phyloP scores from a whole-genome alignment of 2,329 filamentous ascomycete genomes.

The Zymoseptoria pseudotritici region DNA sequence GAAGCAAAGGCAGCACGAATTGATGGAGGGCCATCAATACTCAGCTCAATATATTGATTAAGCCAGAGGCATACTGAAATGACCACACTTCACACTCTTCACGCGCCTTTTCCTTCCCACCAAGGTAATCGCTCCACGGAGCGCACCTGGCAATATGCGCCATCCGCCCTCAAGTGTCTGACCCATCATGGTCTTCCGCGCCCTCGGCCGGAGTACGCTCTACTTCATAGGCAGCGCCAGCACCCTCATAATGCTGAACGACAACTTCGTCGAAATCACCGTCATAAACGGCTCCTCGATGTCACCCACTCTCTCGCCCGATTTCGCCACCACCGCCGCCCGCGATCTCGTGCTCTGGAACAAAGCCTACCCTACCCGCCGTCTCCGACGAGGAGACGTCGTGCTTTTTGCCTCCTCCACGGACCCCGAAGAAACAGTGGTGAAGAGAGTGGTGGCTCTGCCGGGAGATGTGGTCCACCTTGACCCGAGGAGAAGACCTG shows the following conservation, averaged over 20 bases:
- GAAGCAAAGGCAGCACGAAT: too few relatives aligned
- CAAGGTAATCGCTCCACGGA: too few relatives aligned
- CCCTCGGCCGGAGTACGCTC: not conserved
- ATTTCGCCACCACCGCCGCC: constrained; percentile 32
- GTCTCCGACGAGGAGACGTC: constrained; percentile 37
- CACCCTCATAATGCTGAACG: constrained; percentile 30
- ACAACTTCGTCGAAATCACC: constrained; percentile 33
- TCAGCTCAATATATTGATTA: too few relatives aligned
- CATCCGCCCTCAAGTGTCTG: not conserved
- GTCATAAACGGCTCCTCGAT: constrained; percentile 37
- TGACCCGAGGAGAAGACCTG: constrained; percentile 32
- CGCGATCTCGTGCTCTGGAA: constrained; percentile 34
- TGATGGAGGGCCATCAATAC: too few relatives aligned
- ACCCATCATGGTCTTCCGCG: not conserved
- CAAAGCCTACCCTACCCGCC: constrained; percentile 20
- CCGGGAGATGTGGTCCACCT: constrained; percentile 71
- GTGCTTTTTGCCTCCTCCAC: constrained; percentile 48
- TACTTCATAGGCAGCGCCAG: constrained; percentile 6
- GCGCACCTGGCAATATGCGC: too few relatives aligned
- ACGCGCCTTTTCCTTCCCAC: too few relatives aligned
- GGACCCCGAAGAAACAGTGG: constrained; percentile 59
- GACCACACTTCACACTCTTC: too few relatives aligned
- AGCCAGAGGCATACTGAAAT: too few relatives aligned
- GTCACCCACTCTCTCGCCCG: constrained; percentile 40
- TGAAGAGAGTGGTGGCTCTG: constrained; percentile 78